phyloP scores from a whole-genome alignment of 148 eudicot genomes.

The Persicaria tinctoria region DNA sequence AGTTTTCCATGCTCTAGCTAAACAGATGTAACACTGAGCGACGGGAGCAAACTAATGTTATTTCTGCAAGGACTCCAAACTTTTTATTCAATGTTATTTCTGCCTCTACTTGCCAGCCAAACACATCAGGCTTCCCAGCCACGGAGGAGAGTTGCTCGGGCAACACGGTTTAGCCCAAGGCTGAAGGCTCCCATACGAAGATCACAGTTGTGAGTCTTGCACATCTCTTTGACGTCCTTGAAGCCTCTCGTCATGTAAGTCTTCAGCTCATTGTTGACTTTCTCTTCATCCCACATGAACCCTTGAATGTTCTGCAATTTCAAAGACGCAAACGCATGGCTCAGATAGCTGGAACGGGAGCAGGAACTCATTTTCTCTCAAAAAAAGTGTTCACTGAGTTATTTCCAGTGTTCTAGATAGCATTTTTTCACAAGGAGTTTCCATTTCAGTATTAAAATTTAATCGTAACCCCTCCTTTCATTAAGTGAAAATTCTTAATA shows the following conservation, averaged over 20 bases:
- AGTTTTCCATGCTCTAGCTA: constrained; percentile 7
- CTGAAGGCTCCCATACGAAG: constrained; percentile 98
- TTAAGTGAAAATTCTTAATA: neutral
- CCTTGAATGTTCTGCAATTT: constrained; percentile 87
- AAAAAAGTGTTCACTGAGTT: neutral
- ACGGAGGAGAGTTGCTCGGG: constrained; percentile 88
- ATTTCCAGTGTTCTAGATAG: neutral
- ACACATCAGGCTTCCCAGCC: constrained; percentile 86
- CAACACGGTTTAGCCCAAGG: constrained; percentile 90
- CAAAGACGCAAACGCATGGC: neutral
- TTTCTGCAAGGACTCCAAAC: neutral
- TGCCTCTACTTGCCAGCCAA: neutral
- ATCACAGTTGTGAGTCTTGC: constrained; percentile 80
- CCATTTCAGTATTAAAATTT: neutral
- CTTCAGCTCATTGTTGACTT: constrained; percentile 82
- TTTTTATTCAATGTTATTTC: neutral
- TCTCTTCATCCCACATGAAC: constrained; percentile 95
- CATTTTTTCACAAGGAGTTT: neutral
- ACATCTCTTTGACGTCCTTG: constrained; percentile 78
- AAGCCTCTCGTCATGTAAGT: constrained; percentile 75
- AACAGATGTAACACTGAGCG: neutral
- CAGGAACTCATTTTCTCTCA: neutral
- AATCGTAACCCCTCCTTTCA: neutral
- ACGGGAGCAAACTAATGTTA: neutral
- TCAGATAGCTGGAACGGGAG: neutral